Percentiles rank a stretch among this genome's conserved stretches.
phyloP scores from a whole-genome alignment of 495 filamentous ascomycete species.

The Aspergillus conjunctus region DNA sequence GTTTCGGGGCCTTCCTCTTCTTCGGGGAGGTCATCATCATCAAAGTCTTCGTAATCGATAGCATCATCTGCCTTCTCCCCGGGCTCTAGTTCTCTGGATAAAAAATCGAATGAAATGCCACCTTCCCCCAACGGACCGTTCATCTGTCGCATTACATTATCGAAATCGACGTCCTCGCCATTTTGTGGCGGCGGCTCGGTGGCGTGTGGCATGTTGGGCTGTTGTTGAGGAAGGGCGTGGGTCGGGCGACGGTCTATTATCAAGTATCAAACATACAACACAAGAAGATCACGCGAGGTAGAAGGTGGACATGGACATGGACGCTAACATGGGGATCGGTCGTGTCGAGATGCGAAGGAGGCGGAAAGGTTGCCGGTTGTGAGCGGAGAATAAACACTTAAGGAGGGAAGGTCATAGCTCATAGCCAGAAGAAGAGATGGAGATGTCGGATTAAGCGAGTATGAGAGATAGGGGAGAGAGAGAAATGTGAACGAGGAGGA shows the following conservation, averaged over 20 bases:
- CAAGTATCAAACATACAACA: not conserved
- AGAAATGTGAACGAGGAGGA: not conserved
- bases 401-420: not conserved
- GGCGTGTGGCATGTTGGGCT: constrained; percentile 52
- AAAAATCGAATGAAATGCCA: constrained; percentile 46
- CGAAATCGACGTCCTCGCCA: constrained; percentile 49
- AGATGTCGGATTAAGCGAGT: not conserved
- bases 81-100: constrained; percentile 55
- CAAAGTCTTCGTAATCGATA: constrained; percentile 85
- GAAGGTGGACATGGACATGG: not conserved
- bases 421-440: not conserved
- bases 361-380: not conserved
- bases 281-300: not conserved
- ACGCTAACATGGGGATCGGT: constrained; percentile 5
- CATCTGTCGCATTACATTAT: constrained; percentile 54
- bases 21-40: constrained; percentile 69
- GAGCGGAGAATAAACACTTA: not conserved
- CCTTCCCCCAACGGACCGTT: constrained; percentile 42
- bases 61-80: constrained; percentile 80
- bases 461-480: constrained; percentile 7
- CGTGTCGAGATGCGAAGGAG: not conserved
- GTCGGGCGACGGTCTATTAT: not conserved
- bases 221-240: not conserved
- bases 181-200: constrained; percentile 35
- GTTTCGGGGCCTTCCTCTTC: constrained; percentile 53